Base-by-base conservation (phyloP, 1,284 basidiomycete species). In the Baeospora myosura region DNA sequence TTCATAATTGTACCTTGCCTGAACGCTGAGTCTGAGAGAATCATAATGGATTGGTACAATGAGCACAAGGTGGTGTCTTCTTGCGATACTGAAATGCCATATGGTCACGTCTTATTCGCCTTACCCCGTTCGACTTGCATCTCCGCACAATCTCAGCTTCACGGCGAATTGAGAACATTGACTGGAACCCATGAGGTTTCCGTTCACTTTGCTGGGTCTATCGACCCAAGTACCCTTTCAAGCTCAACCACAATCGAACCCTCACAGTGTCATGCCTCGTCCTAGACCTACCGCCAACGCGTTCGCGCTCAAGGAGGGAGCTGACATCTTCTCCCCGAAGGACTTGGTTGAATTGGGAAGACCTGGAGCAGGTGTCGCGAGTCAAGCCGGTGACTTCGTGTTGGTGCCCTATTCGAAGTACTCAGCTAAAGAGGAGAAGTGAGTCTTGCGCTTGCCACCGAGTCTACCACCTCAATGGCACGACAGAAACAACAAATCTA, bases 291-390 rank as follows among this genome's bases (percentile, higher is more conserved):
- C 49, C 20, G 53, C 55, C 18, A 35, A 52, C 25, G 64, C 68
- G 25, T 85, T 82, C 52, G 56, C 61, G 8, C 69, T 85, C 58
- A 78, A 73, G 52, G 64, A 76, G 35, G 75, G 69, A 2, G 47
- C 65, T 2, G 69, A 76, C 52, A 60, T 78, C 32, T 79, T 91
- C 60, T 73, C 81, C 2, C 85, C 88, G 0, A 71, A 74, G 53
- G 78, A 91, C 53, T 69, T 92, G 60, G 66, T 90, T 23, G 58
- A 76, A 45, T 70, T 94, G 10, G 80, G 78, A 2, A 69, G 90
- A 34, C 84, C 91, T 0, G 76, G 78, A 1, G 54, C 61, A 1
- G 83, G 82, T 0, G 60, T 81, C 7, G 73, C 84, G 12, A 89
- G 86, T 39, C 63, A 66, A 12, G 63, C 64, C 0, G 86, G 87